phyloP scores from a whole-genome alignment of 257 asterid genomes.

The Solanum stenotomum region DNA sequence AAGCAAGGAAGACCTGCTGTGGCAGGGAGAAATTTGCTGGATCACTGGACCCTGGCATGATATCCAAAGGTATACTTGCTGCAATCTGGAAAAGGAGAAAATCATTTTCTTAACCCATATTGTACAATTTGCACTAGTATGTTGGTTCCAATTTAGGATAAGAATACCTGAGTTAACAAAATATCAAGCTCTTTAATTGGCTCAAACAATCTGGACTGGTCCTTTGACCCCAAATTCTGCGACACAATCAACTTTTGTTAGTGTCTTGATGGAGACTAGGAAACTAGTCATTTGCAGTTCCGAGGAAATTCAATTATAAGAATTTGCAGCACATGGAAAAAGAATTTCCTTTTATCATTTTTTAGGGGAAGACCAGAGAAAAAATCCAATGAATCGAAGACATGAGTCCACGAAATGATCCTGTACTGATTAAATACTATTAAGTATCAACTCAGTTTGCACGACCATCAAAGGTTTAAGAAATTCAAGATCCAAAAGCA shows the following conservation, averaged over 20 bases:
- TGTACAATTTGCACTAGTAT: slow-evolving; percentile 2
- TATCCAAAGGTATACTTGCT: slow-evolving; percentile 67
- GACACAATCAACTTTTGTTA: slow-evolving; percentile 7
- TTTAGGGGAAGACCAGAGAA: neutral
- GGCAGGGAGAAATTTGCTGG: slow-evolving; percentile 92
- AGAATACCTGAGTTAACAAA: slow-evolving; percentile 68
- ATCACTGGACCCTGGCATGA: slow-evolving; percentile 84
- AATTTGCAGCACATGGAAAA: neutral
- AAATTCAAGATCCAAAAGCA: neutral
- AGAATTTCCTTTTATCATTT: neutral
- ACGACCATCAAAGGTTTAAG: neutral
- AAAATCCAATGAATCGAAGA: neutral
- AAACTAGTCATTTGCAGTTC: neutral
- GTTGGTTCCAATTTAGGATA: neutral
- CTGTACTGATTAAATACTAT: neutral
- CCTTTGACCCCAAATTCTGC: slow-evolving; percentile 74
- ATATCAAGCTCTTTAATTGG: slow-evolving; percentile 92
- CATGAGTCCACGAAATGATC: neutral
- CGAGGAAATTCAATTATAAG: neutral
- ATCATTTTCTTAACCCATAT: neutral
- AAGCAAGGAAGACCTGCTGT: slow-evolving; percentile 58
- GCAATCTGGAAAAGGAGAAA: slow-evolving; percentile 47
- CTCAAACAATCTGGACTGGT: slow-evolving; percentile 66
- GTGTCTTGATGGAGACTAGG: neutral
- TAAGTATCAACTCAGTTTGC: neutral